Base-by-base conservation (phyloP, 2,329 filamentous ascomycete genomes). In the Trichoderma sp. region DNA sequence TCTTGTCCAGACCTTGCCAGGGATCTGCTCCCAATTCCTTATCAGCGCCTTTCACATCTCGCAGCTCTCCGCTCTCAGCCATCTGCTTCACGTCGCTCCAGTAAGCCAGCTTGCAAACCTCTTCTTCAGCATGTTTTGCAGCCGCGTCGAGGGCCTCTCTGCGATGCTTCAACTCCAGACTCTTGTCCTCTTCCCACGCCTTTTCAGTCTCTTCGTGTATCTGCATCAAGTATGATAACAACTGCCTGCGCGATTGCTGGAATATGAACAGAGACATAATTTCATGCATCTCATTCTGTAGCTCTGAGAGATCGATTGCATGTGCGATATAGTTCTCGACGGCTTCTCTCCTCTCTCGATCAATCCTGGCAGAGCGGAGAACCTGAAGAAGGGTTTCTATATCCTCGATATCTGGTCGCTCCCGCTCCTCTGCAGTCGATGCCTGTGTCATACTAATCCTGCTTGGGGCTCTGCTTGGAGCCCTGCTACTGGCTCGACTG, bases 201-300 rank as follows among this genome's bases (percentile, higher is more conserved):
- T 77, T 69, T 4, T 71, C 72, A 18, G 85, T 83, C 74, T 88
- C 84, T 36, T 84, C 81, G 71, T 85, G 81, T 28, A 88, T 84
- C n/a, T 88, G 83, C 76, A 90, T 90, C 61, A 99, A 83, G 65
- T 90, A 88, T 21, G 89, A 86, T 18, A 98, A 85, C 4, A 98
- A 86, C 71, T 94, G 89, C 73, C 91, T 89, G 28, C 95, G 89
- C 3, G 95, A 97, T 21, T 91, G 91, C 80, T 98, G 95, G 79
- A 97, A 99, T 24, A 99, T 86, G 77, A 98, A 93, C 72, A 92
- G 86, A 0, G 89, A 86, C 94, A 97, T 95, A 75, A 97, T 92
- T 58, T 94, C 90, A 70, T 93, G 91, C 86, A 97, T 95, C 79
- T 91, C 86, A 70, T 92, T 87, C 73, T 92, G 87, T 24, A 99